Percentiles rank a stretch among this genome's conserved stretches.
Conservation (phyloP, 768 basidiomycete genomes). For the Artomyces pyxidatus region DNA sequence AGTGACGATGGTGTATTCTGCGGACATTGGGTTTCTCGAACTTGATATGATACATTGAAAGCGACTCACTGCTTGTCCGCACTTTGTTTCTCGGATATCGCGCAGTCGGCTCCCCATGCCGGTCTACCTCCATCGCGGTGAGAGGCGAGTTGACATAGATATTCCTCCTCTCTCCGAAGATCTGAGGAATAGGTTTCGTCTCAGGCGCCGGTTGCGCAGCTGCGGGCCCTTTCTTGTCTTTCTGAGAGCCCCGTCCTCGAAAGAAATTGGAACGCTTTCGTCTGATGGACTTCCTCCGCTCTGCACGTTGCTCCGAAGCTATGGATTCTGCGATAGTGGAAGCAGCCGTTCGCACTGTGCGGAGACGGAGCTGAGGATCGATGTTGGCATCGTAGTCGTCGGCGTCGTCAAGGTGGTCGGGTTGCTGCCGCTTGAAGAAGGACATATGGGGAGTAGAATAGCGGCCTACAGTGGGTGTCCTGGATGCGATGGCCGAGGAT, state of each 20-base stretch:
- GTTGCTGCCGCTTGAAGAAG: constrained; percentile 10
- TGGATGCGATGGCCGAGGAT: no score
- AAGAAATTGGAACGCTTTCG: constrained; percentile 48
- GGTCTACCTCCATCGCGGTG: constrained; percentile 55
- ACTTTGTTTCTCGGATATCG: constrained; percentile 93
- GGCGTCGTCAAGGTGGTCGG: constrained; percentile 31
- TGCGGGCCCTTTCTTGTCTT: constrained; percentile 38
- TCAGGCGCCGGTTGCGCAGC: constrained; percentile 24
- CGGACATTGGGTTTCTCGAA: background rate
- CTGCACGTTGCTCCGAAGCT: constrained; percentile 63
- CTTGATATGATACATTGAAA: background rate
- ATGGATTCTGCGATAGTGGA: constrained; percentile 86
- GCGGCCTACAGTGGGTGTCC: no score
- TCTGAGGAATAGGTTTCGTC: constrained; percentile 29
- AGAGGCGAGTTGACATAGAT: constrained; percentile 75
- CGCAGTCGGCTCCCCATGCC: constrained; percentile 64
- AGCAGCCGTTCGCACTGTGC: constrained; percentile 89
- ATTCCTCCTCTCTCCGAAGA: constrained; percentile 53
- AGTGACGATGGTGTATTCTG: constrained; percentile 86
- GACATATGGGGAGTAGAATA: constrained; percentile 2
- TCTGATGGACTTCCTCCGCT: constrained; percentile 42
- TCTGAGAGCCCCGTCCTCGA: constrained; percentile 36
- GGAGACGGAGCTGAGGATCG: constrained; percentile 80
- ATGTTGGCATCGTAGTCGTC: constrained; percentile 61
- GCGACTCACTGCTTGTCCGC: constrained; percentile 75